A percentile compares a stretch with the other conserved stretches of the same genome.
These are phyloP conservation scores for Trichoderma pleuroti DNA, from an alignment of 2,329 filamentous ascomycete genomes.

Conservation along the genomic window DNA sequence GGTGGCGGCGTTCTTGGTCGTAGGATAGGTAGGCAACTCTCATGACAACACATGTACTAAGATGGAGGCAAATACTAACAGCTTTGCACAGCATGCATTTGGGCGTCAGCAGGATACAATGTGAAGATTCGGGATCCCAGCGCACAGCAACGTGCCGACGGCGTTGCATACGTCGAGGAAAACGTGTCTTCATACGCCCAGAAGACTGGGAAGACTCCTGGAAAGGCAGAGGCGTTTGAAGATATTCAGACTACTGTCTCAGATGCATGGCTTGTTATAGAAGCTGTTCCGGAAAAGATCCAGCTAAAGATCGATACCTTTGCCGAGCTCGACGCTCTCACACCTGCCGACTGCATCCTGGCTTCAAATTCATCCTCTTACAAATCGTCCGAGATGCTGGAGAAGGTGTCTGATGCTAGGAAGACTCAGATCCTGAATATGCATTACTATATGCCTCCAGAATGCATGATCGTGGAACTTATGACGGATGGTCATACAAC, in stretches of 20 bases:
- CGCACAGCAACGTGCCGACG: conserved; percentile 34
- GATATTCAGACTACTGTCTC: conserved; percentile 39
- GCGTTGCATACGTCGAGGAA: conserved; percentile 38
- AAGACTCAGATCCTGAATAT: conserved; percentile 45
- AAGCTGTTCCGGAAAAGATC: conserved; percentile 50
- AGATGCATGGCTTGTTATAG: conserved; percentile 52
- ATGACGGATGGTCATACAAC: conserved; percentile 50
- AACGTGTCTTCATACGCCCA: conserved; percentile 33
- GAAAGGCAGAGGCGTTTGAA: conserved; percentile 32
- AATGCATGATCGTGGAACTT: conserved; percentile 47
- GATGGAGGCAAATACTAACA: neutral
- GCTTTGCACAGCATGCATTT: conserved; percentile 35
- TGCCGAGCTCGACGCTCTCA: conserved; percentile 41
- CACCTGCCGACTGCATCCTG: conserved; percentile 46
- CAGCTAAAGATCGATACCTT: conserved; percentile 47
- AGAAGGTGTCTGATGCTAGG: conserved; percentile 36
- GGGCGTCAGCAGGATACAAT: conserved; percentile 41
- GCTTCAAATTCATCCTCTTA: conserved; percentile 51
- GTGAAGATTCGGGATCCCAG: conserved; percentile 43
- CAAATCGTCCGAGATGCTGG: conserved; percentile 48
- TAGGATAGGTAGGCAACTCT: conserved; percentile 22
- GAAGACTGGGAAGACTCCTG: conserved; percentile 22
- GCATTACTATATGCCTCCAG: conserved; percentile 50
- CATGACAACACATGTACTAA: neutral
- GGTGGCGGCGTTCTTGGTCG: conserved; percentile 44